Conservation (phyloP, 2,329 filamentous ascomycete species). For the Cercospora zeae-maydis region DNA sequence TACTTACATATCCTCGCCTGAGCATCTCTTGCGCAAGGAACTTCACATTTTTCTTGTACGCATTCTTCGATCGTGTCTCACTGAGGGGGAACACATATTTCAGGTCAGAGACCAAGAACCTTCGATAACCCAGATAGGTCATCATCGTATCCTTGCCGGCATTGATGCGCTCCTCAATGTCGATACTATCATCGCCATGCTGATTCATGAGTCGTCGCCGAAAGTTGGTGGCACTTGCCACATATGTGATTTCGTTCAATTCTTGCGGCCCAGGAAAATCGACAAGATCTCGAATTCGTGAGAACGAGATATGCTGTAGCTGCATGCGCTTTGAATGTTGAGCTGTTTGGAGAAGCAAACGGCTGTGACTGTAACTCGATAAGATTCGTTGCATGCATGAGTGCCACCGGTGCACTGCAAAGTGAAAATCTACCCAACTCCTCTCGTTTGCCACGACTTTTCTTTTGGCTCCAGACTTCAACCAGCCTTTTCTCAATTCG, state of each 20-base stretch:
- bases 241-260: slow-evolving; percentile 20
- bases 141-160: slow-evolving; percentile 16
- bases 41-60: slow-evolving; percentile 17
- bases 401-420: not conserved
- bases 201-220: slow-evolving; percentile 15
- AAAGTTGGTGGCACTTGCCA: slow-evolving; percentile 22
- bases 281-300: slow-evolving; percentile 17
- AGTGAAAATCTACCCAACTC: not conserved
- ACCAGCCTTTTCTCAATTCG: not conserved
- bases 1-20: slow-evolving; percentile 22
- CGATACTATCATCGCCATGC: slow-evolving; percentile 14
- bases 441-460: not conserved
- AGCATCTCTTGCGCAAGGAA: slow-evolving; percentile 23
- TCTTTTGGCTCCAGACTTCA: not conserved
- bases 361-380: not conserved
- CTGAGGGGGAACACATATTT: slow-evolving; percentile 18
- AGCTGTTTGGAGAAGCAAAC: not conserved
- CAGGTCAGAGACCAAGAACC: slow-evolving; percentile 18
- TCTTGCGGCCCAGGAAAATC: slow-evolving; percentile 15
- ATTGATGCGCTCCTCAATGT: slow-evolving; percentile 6
- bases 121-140: slow-evolving; percentile 20
- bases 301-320: slow-evolving; percentile 17
- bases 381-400: not conserved
- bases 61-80: slow-evolving; percentile 9
- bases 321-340: not conserved